Base-by-base conservation (phyloP, 768 basidiomycete species). In the Xerocomellus amylosporus region DNA sequence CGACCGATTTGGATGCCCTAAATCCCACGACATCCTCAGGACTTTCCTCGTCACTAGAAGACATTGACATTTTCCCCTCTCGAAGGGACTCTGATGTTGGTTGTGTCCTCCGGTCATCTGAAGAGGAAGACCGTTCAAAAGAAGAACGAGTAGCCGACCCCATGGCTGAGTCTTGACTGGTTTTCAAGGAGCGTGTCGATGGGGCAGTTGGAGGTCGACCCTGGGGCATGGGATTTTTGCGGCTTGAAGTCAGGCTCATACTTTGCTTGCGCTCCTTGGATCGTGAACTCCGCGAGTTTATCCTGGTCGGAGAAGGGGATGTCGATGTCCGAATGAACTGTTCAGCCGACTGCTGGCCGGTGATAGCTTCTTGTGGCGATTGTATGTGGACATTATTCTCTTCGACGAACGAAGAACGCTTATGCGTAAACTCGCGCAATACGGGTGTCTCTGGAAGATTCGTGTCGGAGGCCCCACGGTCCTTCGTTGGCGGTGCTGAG, bases 401-500 rank as follows among this genome's bases (percentile, higher is more conserved):
- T 61, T 87, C 79, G 33, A 88, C 80, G 48, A 81, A 77, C 3
- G 87, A 88, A 34, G 86, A 80, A 13, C 86, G 82, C 71, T 89
- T 90, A 64, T 83, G 82, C 20, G 86, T 86, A 17, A 86, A 87
- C 19, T 85, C 81, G 51, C 88, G 83, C 47, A 89, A 69, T 30
- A 86, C 73, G 4, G 85, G 80, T 20, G 74, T 68, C 43, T 75
- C 71, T 37, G 66, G 51, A 37, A 28, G 44, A 24, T 67, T 54
- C 22, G 46, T 40, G n/a, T 61, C 56, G 22, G 58, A 48, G 22
- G 51, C 20, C 33, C 37, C 54, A 49, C 46, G 55, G 6, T 60
- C 66, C 57, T 62, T 65, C n/a, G 34, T 38, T 20, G 61, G 55
- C 12, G 61, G 61, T 31, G 42, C 28, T 7, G 55, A 41, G n/a